Percentiles rank a stretch among this genome's conserved stretches.
Conservation (phyloP, 1,284 basidiomycete genomes). For the Lentinus polychrous region DNA sequence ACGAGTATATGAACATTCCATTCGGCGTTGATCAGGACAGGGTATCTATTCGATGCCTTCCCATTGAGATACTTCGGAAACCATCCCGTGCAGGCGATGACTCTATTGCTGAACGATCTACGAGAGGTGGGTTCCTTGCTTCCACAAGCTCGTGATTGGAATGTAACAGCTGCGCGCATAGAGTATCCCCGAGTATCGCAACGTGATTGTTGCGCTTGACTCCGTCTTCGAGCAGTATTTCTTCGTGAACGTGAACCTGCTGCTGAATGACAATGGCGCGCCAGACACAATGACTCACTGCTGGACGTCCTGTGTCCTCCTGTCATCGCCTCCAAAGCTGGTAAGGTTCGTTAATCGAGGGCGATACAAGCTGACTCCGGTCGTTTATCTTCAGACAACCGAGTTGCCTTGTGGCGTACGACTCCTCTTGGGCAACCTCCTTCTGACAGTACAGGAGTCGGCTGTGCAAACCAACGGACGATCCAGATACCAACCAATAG, state of each 20-base stretch:
- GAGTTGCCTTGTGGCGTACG: background rate
- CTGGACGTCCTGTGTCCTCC: background rate
- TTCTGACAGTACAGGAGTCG: background rate
- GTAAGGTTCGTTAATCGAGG: background rate
- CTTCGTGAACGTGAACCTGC: conserved; percentile 16
- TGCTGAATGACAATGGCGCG: conserved; percentile 7
- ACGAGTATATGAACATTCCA: no score
- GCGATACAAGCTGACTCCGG: background rate
- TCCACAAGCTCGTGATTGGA: background rate
- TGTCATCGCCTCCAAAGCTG: background rate
- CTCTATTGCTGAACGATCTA: conserved; percentile 27
- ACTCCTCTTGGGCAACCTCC: background rate
- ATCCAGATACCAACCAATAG: background rate
- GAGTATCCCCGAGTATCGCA: conserved; percentile 25
- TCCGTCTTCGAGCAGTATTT: conserved; percentile 13
- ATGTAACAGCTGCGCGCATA: conserved; percentile 4
- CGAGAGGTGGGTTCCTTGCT: background rate
- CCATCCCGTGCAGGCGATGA: background rate
- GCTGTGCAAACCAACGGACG: background rate
- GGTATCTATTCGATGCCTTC: conserved; percentile 10
- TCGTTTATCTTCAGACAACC: background rate
- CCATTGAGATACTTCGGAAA: background rate
- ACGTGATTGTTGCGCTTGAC: conserved; percentile 35
- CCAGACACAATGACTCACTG: background rate
- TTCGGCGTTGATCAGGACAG: conserved; percentile 2